Evolutionary conservation across 306 rosid genomes (phyloP).

Genomic region (Purshia tridentata): DNA sequence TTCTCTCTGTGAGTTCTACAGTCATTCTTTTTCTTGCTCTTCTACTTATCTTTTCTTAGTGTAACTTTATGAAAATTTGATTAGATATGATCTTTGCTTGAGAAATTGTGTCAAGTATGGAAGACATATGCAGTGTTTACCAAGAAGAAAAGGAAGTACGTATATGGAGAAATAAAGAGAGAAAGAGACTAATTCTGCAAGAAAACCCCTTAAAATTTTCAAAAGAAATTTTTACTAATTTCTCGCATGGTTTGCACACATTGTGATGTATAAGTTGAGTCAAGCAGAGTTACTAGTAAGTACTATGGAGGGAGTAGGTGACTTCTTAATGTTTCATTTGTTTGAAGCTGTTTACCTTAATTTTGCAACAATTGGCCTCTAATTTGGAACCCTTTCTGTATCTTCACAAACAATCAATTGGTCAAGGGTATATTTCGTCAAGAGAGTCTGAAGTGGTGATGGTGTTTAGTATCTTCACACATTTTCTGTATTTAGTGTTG

Average conservation of each 20-base stretch:
- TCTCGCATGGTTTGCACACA: too few relatives aligned
- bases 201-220: too few relatives aligned
- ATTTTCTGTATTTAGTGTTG: background rate
- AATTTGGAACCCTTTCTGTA: background rate
- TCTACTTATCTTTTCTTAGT: background rate
- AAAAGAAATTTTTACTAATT: too few relatives aligned
- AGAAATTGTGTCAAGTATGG: background rate
- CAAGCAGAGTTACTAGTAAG: too few relatives aligned
- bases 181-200: too few relatives aligned
- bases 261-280: too few relatives aligned
- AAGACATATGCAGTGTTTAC: too few relatives aligned
- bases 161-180: too few relatives aligned
- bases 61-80: conserved; percentile 1
- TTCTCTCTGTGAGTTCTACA: conserved; percentile 52
- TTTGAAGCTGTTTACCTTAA: background rate
- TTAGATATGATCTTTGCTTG: background rate
- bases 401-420: too few relatives aligned
- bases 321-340: background rate
- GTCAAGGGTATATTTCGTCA: too few relatives aligned
- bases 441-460: too few relatives aligned
- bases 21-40: background rate
- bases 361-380: background rate
- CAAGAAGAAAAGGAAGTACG: too few relatives aligned
- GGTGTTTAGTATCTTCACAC: background rate
- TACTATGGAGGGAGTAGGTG: background rate